Evolutionary conservation across 768 basidiomycete species (phyloP).

Genomic region (Lenzites betulinus): DNA sequence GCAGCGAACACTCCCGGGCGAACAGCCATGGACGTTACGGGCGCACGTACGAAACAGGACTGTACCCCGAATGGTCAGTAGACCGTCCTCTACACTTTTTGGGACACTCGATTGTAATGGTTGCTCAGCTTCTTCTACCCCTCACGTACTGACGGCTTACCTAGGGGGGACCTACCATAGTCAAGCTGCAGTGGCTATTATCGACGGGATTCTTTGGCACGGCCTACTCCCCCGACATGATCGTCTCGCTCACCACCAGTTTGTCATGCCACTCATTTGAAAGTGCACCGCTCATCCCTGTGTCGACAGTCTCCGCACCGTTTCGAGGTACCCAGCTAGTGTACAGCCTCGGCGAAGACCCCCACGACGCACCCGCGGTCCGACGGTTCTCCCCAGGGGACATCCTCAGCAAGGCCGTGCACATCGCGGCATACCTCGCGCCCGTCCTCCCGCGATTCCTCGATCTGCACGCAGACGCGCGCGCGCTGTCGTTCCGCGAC

Average conservation of each 20-base stretch:
- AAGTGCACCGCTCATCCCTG: not conserved
- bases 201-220: conserved; percentile 44
- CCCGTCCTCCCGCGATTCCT: conserved; percentile 42
- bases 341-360: conserved; percentile 46
- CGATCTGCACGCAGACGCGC: conserved; percentile 47
- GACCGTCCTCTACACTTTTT: conserved; percentile 48
- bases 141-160: not conserved
- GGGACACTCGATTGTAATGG: conserved; percentile 48
- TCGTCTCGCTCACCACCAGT: conserved; percentile 49
- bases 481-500: conserved; percentile 43
- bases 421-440: conserved; percentile 45
- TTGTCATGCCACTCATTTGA: conserved; percentile 1
- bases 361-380: conserved; percentile 43
- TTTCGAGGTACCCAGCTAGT: conserved; percentile 52
- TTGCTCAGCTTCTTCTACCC: not conserved
- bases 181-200: conserved; percentile 48
- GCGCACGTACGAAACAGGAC: conserved; percentile 38
- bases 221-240: conserved; percentile 43
- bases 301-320: conserved; percentile 43
- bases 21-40: conserved; percentile 47
- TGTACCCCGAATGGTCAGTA: conserved; percentile 50
- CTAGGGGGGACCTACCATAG: conserved; percentile 50
- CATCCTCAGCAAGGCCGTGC: conserved; percentile 41
- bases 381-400: conserved; percentile 44
- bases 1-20: conserved; percentile 41